Conservation (phyloP, 768 basidiomycete genomes). For the Hortiboletus flavorubellus region DNA sequence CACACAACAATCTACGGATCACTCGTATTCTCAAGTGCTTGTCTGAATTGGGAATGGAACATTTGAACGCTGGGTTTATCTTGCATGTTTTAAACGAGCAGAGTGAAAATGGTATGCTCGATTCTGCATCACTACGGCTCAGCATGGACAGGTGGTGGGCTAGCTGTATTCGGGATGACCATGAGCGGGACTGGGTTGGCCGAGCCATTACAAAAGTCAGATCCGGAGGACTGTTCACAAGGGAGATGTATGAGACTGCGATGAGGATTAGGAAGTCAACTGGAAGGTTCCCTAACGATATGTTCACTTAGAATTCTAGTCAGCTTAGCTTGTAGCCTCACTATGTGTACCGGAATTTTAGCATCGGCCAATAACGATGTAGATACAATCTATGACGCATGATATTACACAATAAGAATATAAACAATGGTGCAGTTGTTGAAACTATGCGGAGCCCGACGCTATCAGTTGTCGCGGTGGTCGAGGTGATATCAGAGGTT, state of each 20-base stretch:
- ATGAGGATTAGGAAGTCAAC: conserved; percentile 37
- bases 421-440: neutral
- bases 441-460: neutral
- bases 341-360: neutral
- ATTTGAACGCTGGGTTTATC: conserved; percentile 61
- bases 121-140: conserved; percentile 42
- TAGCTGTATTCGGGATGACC: conserved; percentile 63
- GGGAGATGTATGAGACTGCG: conserved; percentile 52
- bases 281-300: conserved; percentile 11
- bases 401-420: conserved; percentile 20
- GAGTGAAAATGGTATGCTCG: conserved; percentile 53
- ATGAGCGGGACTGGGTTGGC: conserved; percentile 55
- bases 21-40: conserved; percentile 75
- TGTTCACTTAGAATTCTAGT: neutral
- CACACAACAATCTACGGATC: conserved; percentile 77
- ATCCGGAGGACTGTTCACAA: conserved; percentile 46
- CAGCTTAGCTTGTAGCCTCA: neutral
- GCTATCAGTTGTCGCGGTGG: conserved; percentile 2
- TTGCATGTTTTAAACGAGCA: conserved; percentile 69
- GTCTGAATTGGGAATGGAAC: conserved; percentile 67
- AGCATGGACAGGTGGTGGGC: conserved; percentile 84
- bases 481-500: neutral
- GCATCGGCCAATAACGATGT: neutral
- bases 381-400: neutral
- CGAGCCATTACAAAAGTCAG: conserved; percentile 51